Percentiles rank a stretch among this genome's conserved stretches.
These are phyloP conservation scores for Trichoderma simmonsii DNA, from an alignment of 2,329 filamentous ascomycete genomes.

Conservation along the genomic window DNA sequence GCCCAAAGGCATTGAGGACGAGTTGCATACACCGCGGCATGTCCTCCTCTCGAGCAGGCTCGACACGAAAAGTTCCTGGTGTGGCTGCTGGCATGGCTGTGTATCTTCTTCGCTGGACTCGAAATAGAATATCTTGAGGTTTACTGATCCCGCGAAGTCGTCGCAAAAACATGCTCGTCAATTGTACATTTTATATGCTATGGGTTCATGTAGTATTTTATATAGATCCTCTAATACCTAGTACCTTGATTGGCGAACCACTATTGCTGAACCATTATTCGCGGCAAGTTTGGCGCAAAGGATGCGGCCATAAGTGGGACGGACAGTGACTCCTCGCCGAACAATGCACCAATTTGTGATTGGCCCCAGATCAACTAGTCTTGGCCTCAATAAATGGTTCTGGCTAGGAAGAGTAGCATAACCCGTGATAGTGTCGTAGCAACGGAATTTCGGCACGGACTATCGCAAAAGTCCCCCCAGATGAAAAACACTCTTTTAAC, in stretches of 20 bases:
- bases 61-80: background rate
- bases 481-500: background rate
- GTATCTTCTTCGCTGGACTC: background rate
- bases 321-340: background rate
- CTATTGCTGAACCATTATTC: background rate
- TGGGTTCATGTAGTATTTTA: background rate
- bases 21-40: constrained; percentile 20
- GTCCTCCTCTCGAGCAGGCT: constrained; percentile 17
- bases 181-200: background rate
- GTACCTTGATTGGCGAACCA: background rate
- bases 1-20: background rate
- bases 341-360: background rate
- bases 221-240: background rate
- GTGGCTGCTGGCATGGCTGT: background rate
- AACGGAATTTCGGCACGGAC: background rate
- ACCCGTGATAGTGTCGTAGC: background rate
- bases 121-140: background rate
- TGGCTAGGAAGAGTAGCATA: background rate
- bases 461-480: background rate
- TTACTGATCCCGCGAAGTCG: background rate
- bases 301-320: background rate
- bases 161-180: background rate
- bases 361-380: background rate
- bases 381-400: background rate
- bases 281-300: background rate